Percentiles rank a stretch among this genome's conserved stretches.
These are phyloP conservation scores for Protomyces macrosporus DNA, from an alignment of 1,139 yeast genomes.

Conservation along the genomic window DNA sequence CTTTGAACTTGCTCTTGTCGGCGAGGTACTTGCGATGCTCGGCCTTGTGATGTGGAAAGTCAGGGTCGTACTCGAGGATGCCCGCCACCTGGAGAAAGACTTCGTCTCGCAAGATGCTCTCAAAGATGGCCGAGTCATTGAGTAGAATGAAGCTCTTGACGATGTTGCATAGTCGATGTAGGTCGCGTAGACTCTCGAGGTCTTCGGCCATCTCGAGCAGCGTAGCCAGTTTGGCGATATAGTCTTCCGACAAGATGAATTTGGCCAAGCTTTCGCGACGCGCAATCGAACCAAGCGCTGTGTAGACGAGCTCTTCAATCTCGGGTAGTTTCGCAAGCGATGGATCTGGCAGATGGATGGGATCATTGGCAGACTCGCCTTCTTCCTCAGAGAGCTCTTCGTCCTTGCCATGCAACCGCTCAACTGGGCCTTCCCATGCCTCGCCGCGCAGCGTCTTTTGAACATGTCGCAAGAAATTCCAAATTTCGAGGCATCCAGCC, in stretches of 20 bases:
- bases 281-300: constrained; percentile 54
- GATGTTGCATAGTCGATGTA: constrained; percentile 66
- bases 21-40: constrained; percentile 64
- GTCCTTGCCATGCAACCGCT: constrained; percentile 1
- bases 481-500: constrained; percentile 77
- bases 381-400: constrained; percentile 25
- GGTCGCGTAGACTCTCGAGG: constrained; percentile 46
- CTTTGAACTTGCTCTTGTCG: constrained; percentile 59
- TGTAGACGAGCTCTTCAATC: constrained; percentile 47
- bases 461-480: constrained; percentile 37
- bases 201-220: constrained; percentile 56
- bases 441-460: constrained; percentile 23
- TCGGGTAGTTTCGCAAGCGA: constrained; percentile 25
- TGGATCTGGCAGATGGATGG: constrained; percentile 27
- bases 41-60: constrained; percentile 70
- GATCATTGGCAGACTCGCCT: constrained; percentile 11
- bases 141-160: constrained; percentile 59
- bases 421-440: constrained; percentile 19
- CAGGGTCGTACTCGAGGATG: constrained; percentile 87
- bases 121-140: constrained; percentile 66
- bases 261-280: constrained; percentile 52
- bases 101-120: constrained; percentile 58
- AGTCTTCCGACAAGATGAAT: constrained; percentile 49
- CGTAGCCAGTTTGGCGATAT: constrained; percentile 49
- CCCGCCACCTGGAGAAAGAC: constrained; percentile 64